Evolutionary conservation across 805 yeast species (phyloP), one percentile per base, ranked within the genome.

Genomic region (Pichia nakasei): DNA sequence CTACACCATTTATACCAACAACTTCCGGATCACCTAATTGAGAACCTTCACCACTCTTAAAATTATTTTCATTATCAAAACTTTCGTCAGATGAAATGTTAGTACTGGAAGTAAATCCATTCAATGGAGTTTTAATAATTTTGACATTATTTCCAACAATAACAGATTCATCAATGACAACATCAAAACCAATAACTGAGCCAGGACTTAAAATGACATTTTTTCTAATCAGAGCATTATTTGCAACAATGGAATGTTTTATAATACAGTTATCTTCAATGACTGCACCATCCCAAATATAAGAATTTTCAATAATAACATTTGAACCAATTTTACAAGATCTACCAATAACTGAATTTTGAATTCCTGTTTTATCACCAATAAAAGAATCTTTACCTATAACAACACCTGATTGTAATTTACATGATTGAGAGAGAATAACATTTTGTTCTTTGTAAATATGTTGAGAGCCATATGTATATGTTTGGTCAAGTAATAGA

Each of bases 351-450:
- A 85, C 84, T 21, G 94, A 80, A 42, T 80, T 77, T 45, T 71
- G 70, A 34, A 93, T 72, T 5, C 55, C 50, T 0, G 95, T 68
- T 17, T 82, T 80, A 51, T 83, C 88, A 35, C 95, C 95, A 52
- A 93, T 81, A 35, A 67, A 68, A 0, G 96, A 73, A 41, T 77
- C 73, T 1, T 82, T 68, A 3, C 97, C 98, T 50, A 93, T 82
- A 3, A 87, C 85, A 1, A 94, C 85, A 51, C 85, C 72, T 43
- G 80, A 76, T 18, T 84, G 85, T 47, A 93, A 78, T 51, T 78
- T 78, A 66, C 97, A 88, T n/a, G 93, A 82, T 58, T 91, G 96
- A 0, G 97, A 95, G 51, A 91, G 70, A 9, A 87, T 79, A n/a
- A 91, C 91, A 52, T 81, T 83, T 33, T 78, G 76, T 58, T 89